phyloP scores from a whole-genome alignment of 2,329 filamentous ascomycete species.

The Aureobasidium sp. region DNA sequence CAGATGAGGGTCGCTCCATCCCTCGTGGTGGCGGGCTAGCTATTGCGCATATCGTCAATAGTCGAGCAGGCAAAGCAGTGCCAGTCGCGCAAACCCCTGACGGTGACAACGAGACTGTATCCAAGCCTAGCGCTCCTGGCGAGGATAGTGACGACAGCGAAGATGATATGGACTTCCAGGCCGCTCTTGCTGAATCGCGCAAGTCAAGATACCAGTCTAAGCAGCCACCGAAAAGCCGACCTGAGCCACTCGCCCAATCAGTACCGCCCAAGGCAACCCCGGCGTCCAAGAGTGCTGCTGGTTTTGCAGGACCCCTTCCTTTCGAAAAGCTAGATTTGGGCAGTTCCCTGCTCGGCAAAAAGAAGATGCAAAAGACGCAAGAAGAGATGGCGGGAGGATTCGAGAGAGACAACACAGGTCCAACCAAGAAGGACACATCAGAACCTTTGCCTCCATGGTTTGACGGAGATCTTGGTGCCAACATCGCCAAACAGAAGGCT shows the following conservation, averaged over 20 bases:
- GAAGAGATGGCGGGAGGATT: conserved; percentile 57
- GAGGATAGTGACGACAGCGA: conserved; percentile 53
- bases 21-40: conserved; percentile 42
- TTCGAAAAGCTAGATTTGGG: conserved; percentile 75
- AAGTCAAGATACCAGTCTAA: conserved; percentile 26
- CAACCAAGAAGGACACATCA: conserved; percentile 35
- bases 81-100: conserved; percentile 17
- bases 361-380: conserved; percentile 44
- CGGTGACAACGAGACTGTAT: not conserved
- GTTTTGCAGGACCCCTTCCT: conserved; percentile 71
- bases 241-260: not conserved
- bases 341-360: conserved; percentile 46
- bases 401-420: conserved; percentile 40
- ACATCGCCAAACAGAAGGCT: conserved; percentile 44
- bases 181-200: conserved; percentile 64
- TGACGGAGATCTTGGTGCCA: conserved; percentile 45
- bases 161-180: conserved; percentile 67
- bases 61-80: conserved; percentile 55
- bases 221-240: conserved; percentile 15
- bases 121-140: conserved; percentile 17
- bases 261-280: conserved; percentile 14
- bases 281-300: conserved; percentile 23
- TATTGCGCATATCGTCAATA: conserved; percentile 67
- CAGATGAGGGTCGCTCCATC: conserved; percentile 35
- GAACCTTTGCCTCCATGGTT: conserved; percentile 72